A percentile compares a stretch with the other conserved stretches of the same genome.
Conservation (phyloP, 495 filamentous ascomycete species). For the Trypethelium eluteriae region DNA sequence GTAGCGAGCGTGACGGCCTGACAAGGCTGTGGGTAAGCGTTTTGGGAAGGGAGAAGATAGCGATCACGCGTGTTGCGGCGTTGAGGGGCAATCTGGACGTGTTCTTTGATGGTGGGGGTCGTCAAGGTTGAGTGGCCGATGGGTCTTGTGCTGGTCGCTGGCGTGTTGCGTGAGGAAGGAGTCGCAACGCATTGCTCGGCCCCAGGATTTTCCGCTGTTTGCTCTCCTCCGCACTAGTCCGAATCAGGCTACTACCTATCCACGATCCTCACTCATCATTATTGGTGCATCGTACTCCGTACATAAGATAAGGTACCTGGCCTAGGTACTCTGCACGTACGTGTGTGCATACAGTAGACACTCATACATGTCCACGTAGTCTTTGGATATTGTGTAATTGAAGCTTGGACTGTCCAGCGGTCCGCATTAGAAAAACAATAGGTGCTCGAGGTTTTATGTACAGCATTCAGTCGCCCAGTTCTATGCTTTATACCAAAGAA, state of each 20-base stretch:
- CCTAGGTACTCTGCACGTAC: too few relatives aligned
- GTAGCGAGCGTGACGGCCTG: background rate
- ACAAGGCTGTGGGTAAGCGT: background rate
- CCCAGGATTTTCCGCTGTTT: background rate
- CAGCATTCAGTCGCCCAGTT: background rate
- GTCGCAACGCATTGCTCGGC: conserved; percentile 1
- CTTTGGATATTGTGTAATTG: background rate
- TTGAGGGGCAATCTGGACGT: conserved; percentile 1
- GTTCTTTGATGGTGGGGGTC: conserved; percentile 5
- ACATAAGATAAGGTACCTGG: too few relatives aligned
- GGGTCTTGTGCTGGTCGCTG: background rate
- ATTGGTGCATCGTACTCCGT: too few relatives aligned
- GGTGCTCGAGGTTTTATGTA: background rate
- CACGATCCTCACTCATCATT: background rate
- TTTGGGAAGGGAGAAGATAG: background rate
- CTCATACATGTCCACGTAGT: too few relatives aligned
- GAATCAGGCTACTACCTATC: background rate
- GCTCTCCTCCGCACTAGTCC: background rate
- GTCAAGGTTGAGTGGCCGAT: background rate
- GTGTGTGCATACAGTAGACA: too few relatives aligned
- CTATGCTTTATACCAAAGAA: background rate
- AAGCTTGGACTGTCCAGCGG: background rate
- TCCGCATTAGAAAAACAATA: background rate
- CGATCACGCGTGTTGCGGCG: background rate
- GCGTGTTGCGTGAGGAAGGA: conserved; percentile 11